Evolutionary conservation across 2,329 filamentous ascomycete species (phyloP), one percentile per base, ranked within the genome.

Genomic region (Neonectria ditissima): DNA sequence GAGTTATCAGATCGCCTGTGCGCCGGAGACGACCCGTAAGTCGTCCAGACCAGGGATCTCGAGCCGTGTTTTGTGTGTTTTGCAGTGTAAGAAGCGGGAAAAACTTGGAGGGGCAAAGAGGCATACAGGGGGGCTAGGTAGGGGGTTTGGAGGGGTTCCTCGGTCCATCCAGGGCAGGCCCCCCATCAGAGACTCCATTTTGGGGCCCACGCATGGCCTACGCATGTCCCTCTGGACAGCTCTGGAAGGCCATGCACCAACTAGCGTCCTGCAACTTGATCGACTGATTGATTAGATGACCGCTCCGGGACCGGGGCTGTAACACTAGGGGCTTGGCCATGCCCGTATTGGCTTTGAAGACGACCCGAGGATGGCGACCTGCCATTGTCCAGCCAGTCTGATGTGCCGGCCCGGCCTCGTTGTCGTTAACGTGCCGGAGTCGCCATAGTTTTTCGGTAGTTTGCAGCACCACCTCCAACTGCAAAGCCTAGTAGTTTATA

Each of bases 281-380:
- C 71, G 28, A 71, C 65, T 71, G 71, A 73, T 73, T 73, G 71
- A 73, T 73, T 72, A 73, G 71, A 73, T 73, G 67, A 39, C 55
- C 60, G 55, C 37, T 50, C 55, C 39, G 51, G 59, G 55, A 53
- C 67, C 57, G 61, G 50, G 47, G 41, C 11, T 39, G 51, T 18
- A 41, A 26, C 47, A 51, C 41, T 39, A 32, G 14, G 14, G 16
- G 14, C 41, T 24, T 34, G 47, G 37, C 22, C 52, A 34, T 47
- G 41, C 48, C 48, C 28, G 30, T 26, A 26, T 59, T 57, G 54
- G 51, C 54, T 5, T 5, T 14, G 32, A 30, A 9, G 51, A 65
- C 55, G 32, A 43, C 28, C 55, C 11, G 32, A 34, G 32, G 43
- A 62, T 20, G 43, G 57, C 48, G 10, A 56, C 50, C 30, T 48